These are phyloP conservation scores for Dryadomyces quercivorus DNA, from an alignment of 2,329 filamentous ascomycete genomes.

Conservation along the genomic window DNA sequence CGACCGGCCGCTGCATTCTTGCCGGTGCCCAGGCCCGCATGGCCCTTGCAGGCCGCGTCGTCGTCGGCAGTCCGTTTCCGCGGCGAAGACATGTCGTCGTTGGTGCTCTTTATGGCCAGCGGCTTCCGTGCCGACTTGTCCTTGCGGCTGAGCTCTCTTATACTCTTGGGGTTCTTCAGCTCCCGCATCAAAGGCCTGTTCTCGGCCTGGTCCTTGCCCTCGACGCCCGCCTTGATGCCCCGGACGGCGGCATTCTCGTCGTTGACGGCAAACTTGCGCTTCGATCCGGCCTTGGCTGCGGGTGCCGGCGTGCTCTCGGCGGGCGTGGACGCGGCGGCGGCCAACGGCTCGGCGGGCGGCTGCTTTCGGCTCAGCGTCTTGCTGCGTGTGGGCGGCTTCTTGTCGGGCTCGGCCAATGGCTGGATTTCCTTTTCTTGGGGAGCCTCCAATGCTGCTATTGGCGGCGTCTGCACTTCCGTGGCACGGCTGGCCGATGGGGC, in stretches of 20 bases:
- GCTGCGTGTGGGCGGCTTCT: neutral
- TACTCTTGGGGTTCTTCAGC: slow-evolving; percentile 25
- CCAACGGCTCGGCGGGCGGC: neutral
- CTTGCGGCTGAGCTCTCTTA: slow-evolving; percentile 36
- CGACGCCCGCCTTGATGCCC: slow-evolving; percentile 17
- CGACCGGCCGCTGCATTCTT: slow-evolving; percentile 7
- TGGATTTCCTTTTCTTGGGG: neutral
- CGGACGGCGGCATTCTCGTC: slow-evolving; percentile 36
- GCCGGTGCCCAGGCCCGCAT: neutral
- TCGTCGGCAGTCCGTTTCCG: slow-evolving; percentile 30
- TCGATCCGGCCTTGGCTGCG: slow-evolving; percentile 33
- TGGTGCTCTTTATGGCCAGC: slow-evolving; percentile 45
- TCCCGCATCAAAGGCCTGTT: slow-evolving; percentile 8
- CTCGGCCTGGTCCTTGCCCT: slow-evolving; percentile 13
- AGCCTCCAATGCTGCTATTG: neutral
- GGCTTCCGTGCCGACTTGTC: slow-evolving; percentile 30
- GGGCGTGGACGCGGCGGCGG: neutral
- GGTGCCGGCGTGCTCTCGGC: neutral
- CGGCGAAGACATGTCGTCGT: slow-evolving; percentile 46
- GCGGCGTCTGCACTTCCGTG: neutral
- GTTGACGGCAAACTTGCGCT: slow-evolving; percentile 43
- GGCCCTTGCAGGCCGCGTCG: slow-evolving; percentile 4
- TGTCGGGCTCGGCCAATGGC: neutral
- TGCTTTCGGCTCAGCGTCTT: neutral
- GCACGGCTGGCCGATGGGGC: neutral